These are phyloP conservation scores for Biscogniauxia mediterranea DNA, from an alignment of 2,329 filamentous ascomycete species.

Conservation along the genomic window DNA sequence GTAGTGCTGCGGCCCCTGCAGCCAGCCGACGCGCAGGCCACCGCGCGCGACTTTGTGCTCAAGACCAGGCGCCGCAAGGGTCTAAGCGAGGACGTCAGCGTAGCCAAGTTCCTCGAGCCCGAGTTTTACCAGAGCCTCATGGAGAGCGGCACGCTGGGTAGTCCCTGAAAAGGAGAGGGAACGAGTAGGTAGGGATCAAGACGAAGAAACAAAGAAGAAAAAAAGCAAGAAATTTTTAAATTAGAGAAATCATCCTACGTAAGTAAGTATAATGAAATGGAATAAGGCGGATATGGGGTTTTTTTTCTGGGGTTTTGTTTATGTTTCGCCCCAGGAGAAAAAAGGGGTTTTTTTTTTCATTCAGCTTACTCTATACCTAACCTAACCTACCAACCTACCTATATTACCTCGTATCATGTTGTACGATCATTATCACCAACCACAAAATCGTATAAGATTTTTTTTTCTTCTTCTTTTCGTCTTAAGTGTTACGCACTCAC, in stretches of 20 bases:
- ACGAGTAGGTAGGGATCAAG: background rate
- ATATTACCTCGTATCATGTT: background rate
- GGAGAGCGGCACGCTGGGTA: constrained; percentile 81
- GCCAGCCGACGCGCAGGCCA: constrained; percentile 82
- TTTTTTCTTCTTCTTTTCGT: background rate
- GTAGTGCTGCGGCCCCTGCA: constrained; percentile 81
- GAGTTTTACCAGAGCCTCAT: constrained; percentile 87
- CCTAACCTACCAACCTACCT: background rate
- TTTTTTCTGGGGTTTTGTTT: no score
- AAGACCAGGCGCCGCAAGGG: constrained; percentile 95
- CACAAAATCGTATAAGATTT: background rate
- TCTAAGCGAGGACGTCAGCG: constrained; percentile 89
- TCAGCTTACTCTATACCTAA: no score
- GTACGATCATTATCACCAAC: background rate
- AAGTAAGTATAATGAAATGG: no score
- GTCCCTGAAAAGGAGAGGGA: constrained; percentile 13
- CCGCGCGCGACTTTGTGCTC: constrained; percentile 91
- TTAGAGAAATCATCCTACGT: no score
- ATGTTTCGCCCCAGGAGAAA: no score
- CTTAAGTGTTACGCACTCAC: no score
- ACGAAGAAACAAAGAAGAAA: background rate
- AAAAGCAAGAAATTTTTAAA: background rate
- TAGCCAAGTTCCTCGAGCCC: constrained; percentile 93
- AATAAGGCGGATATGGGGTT: no score
- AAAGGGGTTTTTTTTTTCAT: no score